Conservation (phyloP, 306 rosid genomes). For the Erythrophleum fordii region DNA sequence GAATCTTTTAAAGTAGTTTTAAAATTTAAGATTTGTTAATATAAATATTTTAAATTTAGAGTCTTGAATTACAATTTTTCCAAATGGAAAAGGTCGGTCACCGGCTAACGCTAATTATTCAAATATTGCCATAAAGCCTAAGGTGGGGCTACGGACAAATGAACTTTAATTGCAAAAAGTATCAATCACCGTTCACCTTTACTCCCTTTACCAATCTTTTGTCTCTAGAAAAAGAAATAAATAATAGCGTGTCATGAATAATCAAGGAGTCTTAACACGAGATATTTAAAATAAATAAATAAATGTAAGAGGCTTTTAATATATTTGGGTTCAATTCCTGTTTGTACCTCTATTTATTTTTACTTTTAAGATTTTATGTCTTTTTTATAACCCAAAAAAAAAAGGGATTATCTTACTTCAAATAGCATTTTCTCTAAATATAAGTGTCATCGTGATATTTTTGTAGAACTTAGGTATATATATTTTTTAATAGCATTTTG, state of each 20-base stretch:
- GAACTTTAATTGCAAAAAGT: background rate
- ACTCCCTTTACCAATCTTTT: background rate
- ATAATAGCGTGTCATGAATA: no score
- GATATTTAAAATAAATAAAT: no score
- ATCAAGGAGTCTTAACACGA: no score
- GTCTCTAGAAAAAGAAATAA: background rate
- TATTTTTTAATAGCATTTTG: no score
- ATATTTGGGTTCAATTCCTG: no score
- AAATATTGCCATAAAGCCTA: conserved; percentile 48
- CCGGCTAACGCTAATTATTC: conserved; percentile 47
- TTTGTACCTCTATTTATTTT: background rate
- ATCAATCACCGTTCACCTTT: background rate
- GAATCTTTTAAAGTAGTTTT: no score
- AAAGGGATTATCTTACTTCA: background rate
- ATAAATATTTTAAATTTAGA: no score
- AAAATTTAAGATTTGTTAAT: no score
- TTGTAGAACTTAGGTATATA: no score
- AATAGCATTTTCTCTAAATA: no score
- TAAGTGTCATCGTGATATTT: no score
- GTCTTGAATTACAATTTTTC: no score
- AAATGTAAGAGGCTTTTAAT: background rate
- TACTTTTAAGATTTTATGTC: background rate
- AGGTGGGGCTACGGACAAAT: conserved; percentile 49
- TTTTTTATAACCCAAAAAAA: background rate
- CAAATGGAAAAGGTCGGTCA: conserved; percentile 60